Evolutionary conservation across 331 rosid species (phyloP).

Genomic region (Stylosanthes scabra): DNA sequence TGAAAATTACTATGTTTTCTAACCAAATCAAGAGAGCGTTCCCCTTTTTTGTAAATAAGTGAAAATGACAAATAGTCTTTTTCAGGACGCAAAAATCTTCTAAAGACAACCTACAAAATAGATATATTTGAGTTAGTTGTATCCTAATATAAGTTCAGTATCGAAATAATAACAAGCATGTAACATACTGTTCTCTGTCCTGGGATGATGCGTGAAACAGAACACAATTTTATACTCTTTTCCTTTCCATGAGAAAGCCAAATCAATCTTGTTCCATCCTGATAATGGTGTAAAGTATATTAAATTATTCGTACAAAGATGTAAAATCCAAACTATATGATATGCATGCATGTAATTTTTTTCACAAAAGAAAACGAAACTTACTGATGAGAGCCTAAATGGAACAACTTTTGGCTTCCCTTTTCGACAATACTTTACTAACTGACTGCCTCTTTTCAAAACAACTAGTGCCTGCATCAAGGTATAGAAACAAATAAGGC

Average conservation of each 20-base stretch:
- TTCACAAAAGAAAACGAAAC: conserved; percentile 43
- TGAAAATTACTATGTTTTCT: conserved; percentile 43
- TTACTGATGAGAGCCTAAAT: conserved; percentile 85
- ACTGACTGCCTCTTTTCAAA: conserved; percentile 81
- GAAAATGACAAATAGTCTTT: conserved; percentile 92
- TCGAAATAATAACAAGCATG: conserved; percentile 26
- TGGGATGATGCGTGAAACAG: conserved; percentile 63
- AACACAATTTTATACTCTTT: conserved; percentile 68
- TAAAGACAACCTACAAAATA: conserved; percentile 77
- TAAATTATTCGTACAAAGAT: conserved; percentile 46
- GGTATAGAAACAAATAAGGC: conserved; percentile 24
- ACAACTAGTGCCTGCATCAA: conserved; percentile 69
- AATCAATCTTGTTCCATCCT: conserved; percentile 85
- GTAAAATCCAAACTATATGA: conserved; percentile 23
- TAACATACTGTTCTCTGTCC: conserved; percentile 97
- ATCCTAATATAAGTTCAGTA: conserved; percentile 19
- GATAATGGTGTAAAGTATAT: conserved; percentile 53
- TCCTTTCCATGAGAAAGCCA: conserved; percentile 87
- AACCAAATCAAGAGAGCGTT: conserved; percentile 94
- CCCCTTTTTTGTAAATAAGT: conserved; percentile 74
- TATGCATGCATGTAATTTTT: conserved; percentile 3
- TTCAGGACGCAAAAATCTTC: conserved; percentile 88
- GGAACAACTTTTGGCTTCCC: conserved; percentile 83
- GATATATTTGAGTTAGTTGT: conserved; percentile 16
- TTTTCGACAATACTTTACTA: conserved; percentile 83